A percentile compares a stretch with the other conserved stretches of the same genome.
Conservation (phyloP, 768 basidiomycete species). For the Pisolithus marmoratus region DNA sequence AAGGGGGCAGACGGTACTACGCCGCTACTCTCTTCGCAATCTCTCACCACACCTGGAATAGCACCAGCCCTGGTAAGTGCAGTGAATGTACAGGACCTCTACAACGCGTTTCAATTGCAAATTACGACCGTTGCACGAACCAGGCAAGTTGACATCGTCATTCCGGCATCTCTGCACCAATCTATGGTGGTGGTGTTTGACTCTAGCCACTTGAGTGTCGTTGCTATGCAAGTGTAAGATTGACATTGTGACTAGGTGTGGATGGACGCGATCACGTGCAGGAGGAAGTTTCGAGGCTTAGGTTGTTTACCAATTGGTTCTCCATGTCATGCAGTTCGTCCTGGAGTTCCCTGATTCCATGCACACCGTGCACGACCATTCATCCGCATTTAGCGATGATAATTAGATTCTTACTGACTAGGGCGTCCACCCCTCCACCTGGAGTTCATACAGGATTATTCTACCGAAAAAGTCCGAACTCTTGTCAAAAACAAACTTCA, state of each 20-base stretch:
- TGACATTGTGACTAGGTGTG: not conserved
- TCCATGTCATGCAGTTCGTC: too few relatives aligned
- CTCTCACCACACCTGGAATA: too few relatives aligned
- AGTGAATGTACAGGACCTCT: not conserved
- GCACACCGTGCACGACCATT: too few relatives aligned
- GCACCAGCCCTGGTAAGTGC: too few relatives aligned
- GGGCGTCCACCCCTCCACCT: slow-evolving; percentile 20
- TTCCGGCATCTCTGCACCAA: too few relatives aligned
- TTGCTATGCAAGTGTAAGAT: not conserved
- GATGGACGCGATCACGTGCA: not conserved
- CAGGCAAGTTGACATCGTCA: too few relatives aligned
- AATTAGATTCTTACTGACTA: not conserved
- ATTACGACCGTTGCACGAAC: not conserved
- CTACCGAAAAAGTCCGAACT: slow-evolving; percentile 86
- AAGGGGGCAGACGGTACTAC: too few relatives aligned
- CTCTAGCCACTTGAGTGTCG: not conserved
- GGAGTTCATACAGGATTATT: slow-evolving; percentile 66
- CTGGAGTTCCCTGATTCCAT: too few relatives aligned
- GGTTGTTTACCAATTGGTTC: too few relatives aligned
- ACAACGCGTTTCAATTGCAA: not conserved
- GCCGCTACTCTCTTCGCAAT: too few relatives aligned
- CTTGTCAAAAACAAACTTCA: slow-evolving; percentile 71
- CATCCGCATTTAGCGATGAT: too few relatives aligned
- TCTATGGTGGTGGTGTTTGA: not conserved
- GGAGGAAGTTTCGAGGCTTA: not conserved